Conservation (phyloP, 176 grass and related monocot genomes). For the Rhipidocladum racemiflorum region DNA sequence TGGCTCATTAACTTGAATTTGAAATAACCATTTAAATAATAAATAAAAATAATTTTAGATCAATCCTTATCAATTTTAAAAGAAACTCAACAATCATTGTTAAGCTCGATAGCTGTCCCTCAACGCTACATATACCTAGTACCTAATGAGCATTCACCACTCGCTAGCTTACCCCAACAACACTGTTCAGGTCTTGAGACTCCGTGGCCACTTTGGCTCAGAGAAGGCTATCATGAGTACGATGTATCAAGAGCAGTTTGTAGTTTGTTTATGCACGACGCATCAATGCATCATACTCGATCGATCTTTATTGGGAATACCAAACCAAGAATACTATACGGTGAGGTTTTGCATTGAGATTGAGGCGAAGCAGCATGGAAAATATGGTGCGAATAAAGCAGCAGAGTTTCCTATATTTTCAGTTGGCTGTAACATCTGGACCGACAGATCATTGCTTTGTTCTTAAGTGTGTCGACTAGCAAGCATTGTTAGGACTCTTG, state of each 20-base stretch:
- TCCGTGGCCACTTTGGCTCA: background rate
- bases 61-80: too few relatives aligned
- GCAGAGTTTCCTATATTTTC: background rate
- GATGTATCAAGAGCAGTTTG: background rate
- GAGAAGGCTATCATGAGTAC: background rate
- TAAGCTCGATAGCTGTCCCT: too few relatives aligned
- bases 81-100: too few relatives aligned
- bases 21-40: too few relatives aligned
- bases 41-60: too few relatives aligned
- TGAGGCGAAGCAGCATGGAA: background rate
- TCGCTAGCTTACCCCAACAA: background rate
- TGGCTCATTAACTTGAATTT: too few relatives aligned
- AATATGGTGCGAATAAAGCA: background rate
- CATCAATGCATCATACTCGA: background rate
- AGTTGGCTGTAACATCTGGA: background rate
- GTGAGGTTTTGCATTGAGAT: background rate
- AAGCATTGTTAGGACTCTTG: background rate
- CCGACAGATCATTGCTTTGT: slow-evolving; percentile 39
- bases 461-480: slow-evolving; percentile 37
- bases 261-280: slow-evolving; percentile 8
- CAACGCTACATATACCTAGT: background rate
- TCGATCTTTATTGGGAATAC: too few relatives aligned
- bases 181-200: background rate
- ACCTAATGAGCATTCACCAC: background rate
- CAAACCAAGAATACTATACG: background rate